Conservation (phyloP, 257 asterid genomes). For the Linderniella brevidens region DNA sequence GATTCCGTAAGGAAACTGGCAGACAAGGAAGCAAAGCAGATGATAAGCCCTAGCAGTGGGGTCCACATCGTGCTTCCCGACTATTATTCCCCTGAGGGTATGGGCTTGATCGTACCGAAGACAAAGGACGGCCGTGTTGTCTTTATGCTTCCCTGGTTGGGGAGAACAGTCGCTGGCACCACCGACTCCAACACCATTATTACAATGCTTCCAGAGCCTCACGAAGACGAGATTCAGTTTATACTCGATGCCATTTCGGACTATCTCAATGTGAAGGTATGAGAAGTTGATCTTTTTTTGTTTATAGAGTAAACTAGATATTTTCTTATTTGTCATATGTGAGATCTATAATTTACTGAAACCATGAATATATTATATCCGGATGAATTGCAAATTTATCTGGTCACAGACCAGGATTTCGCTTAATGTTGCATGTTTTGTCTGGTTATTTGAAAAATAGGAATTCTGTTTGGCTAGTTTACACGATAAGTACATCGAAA, state of each 20-base stretch:
- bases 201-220: constrained; percentile 95
- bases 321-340: neutral
- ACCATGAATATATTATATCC: too few species aligned
- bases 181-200: constrained; percentile 83
- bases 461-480: too few species aligned
- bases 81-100: constrained; percentile 95
- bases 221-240: constrained; percentile 88
- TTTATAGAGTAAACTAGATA: constrained; percentile 2
- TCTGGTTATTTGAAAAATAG: too few species aligned
- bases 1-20: constrained; percentile 83
- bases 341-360: neutral
- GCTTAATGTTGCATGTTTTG: too few species aligned
- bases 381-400: too few species aligned
- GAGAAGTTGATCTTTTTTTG: constrained; percentile 9
- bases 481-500: too few species aligned
- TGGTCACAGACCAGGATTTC: too few species aligned
- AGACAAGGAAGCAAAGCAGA: constrained; percentile 61
- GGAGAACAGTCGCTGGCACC: constrained; percentile 96
- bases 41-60: constrained; percentile 92
- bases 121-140: constrained; percentile 98
- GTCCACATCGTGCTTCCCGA: constrained; percentile 97
- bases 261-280: constrained; percentile 89
- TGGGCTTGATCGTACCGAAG: constrained; percentile 99
- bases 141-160: constrained; percentile 99
- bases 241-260: constrained; percentile 90